phyloP scores from a whole-genome alignment of 441 rosid genomes.

The Pelargonium myrrhifolium region DNA sequence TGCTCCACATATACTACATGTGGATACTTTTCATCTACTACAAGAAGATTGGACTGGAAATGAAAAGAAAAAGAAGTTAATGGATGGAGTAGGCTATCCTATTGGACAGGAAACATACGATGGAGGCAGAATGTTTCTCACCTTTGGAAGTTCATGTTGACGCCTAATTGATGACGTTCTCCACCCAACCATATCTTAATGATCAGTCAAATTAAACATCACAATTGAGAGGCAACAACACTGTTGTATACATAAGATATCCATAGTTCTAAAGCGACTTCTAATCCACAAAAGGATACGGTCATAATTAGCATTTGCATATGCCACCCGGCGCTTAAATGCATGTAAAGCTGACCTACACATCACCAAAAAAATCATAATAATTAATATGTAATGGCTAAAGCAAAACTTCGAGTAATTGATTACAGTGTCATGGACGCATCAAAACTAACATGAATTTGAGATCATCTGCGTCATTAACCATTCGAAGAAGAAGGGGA shows the following conservation, averaged over 20 bases:
- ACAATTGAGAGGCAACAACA: constrained; percentile 11
- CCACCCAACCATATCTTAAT: constrained; percentile 84
- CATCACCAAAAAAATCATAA: constrained; percentile 20
- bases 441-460: constrained; percentile 62
- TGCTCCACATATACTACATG: constrained; percentile 58
- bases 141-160: constrained; percentile 81
- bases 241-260: constrained; percentile 12
- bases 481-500: constrained; percentile 91
- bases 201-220: constrained; percentile 34
- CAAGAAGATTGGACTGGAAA: constrained; percentile 62
- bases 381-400: constrained; percentile 11
- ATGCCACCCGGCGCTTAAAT: constrained; percentile 82
- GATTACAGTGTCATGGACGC: constrained; percentile 4
- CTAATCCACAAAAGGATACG: constrained; percentile 50
- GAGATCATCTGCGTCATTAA: constrained; percentile 51
- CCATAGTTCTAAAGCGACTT: constrained; percentile 11
- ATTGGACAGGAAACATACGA: not conserved
- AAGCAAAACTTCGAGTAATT: constrained; percentile 14
- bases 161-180: constrained; percentile 88
- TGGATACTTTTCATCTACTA: constrained; percentile 61
- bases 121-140: constrained; percentile 1
- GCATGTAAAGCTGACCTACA: constrained; percentile 75
- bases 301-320: constrained; percentile 81
- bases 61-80: constrained; percentile 25
- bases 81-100: not conserved